Base-by-base conservation (phyloP, 2,329 filamentous ascomycete species). In the Cordyceps cateniannulata region DNA sequence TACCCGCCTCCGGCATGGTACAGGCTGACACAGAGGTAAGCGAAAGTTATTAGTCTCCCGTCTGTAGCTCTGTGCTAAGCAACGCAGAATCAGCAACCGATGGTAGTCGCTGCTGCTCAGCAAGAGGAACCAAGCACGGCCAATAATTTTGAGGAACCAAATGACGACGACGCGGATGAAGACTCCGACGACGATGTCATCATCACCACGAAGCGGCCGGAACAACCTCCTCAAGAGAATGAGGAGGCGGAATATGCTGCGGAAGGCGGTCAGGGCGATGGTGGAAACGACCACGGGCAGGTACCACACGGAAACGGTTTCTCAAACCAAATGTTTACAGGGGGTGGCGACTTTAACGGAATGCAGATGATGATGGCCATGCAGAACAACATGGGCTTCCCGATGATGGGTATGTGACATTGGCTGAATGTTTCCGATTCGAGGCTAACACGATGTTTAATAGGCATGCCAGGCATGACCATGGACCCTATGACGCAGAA, bases 401-500 rank as follows among this genome's bases (percentile, higher is more conserved):
- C 88, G 58, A 91, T 93, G 85, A 96, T 97, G 90, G 90, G 93
- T 97, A 84, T 72, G 90, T 81, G 27, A 6, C 27, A 27, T 5
- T 20, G 14, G 14, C 5, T 12, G 12, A 18, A 52, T 10, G 2
- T 7, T 4, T 10, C 24, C 24, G 35, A 35, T 16, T 1, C 27
- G 16, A 10, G 9, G 35, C 60, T 59, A 54, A 62, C 38, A 51
- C 22, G 42, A 25, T 9, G 7, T 25, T 14, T 29, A 24, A 1
- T 66, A 90, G 89, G 85, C 71, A 93, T 95, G 88, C 79, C 88
- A 66, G 85, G 85, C 70, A 91, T 93, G 88, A 83, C 83, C 75
- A 95, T 96, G 90, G 89, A 93, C 81, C 85, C 86, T 63, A 86
- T 87, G 81, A 88, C 88, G 84, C 85, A 89, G 73, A 87, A 83